These are phyloP conservation scores for Cladorrhinum sp. DNA, from an alignment of 2,329 filamentous ascomycete species.

Conservation along the genomic window DNA sequence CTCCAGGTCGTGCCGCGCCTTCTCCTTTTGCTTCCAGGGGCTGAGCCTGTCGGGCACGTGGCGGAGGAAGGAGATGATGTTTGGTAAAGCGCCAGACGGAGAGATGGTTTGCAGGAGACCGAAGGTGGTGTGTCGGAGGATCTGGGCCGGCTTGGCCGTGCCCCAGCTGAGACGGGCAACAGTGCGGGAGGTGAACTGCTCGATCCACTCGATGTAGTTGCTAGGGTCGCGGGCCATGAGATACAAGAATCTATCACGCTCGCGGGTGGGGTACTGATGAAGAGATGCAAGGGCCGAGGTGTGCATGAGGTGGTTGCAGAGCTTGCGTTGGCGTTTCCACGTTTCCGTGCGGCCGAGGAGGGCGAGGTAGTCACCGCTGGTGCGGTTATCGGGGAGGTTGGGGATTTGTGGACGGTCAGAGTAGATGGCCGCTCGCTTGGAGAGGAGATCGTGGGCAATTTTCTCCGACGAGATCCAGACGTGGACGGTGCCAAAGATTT, in stretches of 20 bases:
- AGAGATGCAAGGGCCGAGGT: conserved; percentile 35
- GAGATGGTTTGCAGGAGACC: conserved; percentile 46
- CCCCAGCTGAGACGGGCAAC: conserved; percentile 47
- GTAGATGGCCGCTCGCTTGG: conserved; percentile 41
- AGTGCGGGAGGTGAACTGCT: conserved; percentile 47
- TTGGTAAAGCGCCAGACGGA: conserved; percentile 43
- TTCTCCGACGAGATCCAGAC: conserved; percentile 48
- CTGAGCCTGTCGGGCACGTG: conserved; percentile 39
- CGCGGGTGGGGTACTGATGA: conserved; percentile 42
- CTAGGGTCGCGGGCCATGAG: conserved; percentile 38
- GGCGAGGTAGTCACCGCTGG: conserved; percentile 46
- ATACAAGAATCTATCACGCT: conserved; percentile 46
- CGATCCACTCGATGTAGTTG: conserved; percentile 45
- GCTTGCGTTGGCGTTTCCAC: conserved; percentile 48
- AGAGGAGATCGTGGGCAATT: conserved; percentile 44
- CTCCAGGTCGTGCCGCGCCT: conserved; percentile 39
- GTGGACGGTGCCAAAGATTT: conserved; percentile 45
- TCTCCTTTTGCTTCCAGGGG: conserved; percentile 46
- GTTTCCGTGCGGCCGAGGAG: conserved; percentile 44
- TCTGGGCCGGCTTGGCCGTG: conserved; percentile 38
- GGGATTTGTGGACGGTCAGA: conserved; percentile 47
- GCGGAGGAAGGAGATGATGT: conserved; percentile 38
- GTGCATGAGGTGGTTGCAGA: conserved; percentile 44
- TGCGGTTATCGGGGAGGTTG: conserved; percentile 46
- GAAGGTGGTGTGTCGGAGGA: conserved; percentile 44